Conservation (phyloP, 306 rosid genomes). For the Glycyrrhiza uralensis region DNA sequence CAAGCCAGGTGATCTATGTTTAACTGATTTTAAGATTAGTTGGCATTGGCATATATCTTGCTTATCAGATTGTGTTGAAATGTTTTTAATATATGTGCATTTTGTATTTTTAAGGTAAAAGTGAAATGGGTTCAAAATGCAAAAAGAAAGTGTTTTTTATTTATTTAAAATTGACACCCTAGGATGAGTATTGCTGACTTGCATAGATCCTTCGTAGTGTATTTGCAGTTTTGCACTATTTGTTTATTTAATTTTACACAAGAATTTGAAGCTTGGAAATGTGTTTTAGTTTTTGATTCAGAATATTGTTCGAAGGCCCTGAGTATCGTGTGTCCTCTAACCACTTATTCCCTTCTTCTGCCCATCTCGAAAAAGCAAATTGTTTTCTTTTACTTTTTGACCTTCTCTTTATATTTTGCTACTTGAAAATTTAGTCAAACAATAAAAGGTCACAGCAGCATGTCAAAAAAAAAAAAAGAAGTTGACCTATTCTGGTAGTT, state of each 20-base stretch:
- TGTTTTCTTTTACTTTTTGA: background rate
- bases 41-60: background rate
- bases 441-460: background rate
- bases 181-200: conserved; percentile 7
- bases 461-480: too few species aligned
- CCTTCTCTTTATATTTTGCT: background rate
- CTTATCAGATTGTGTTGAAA: background rate
- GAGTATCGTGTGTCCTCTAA: background rate
- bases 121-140: background rate
- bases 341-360: background rate
- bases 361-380: background rate
- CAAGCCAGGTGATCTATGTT: conserved; percentile 67
- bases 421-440: background rate
- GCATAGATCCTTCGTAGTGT: background rate
- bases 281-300: background rate
- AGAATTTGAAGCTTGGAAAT: background rate
- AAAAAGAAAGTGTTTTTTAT: background rate
- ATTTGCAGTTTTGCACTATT: conserved; percentile 8
- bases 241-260: background rate
- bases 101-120: conserved; percentile 6
- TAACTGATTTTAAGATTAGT: conserved; percentile 7
- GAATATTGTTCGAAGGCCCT: background rate
- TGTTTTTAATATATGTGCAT: background rate
- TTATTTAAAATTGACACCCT: background rate
- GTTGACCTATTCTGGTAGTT: background rate